A percentile compares a stretch with the other conserved stretches of the same genome.
Conservation (phyloP, 2,329 filamentous ascomycete genomes). For the Ophiostoma sp. region DNA sequence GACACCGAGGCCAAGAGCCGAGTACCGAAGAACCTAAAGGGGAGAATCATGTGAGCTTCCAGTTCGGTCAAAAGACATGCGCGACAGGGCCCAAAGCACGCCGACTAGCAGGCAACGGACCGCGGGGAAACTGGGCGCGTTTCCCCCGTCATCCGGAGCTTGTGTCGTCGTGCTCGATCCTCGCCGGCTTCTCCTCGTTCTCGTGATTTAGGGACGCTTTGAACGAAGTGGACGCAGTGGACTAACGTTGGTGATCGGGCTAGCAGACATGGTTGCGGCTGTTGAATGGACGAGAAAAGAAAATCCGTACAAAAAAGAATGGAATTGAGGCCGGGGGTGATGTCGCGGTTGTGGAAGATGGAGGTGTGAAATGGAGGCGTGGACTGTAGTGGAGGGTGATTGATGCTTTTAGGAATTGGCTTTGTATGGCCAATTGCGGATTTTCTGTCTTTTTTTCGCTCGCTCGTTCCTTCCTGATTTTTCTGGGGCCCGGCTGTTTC, state of each 20-base stretch:
- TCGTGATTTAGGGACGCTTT: background rate
- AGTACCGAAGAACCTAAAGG: slow-evolving; percentile 87
- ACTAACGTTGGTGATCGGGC: slow-evolving; percentile 35
- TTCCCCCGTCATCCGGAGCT: slow-evolving; percentile 8
- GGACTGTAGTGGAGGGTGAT: slow-evolving; percentile 5
- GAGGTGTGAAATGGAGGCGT: slow-evolving; percentile 10
- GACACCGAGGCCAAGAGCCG: slow-evolving; percentile 82
- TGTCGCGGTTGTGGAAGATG: slow-evolving; percentile 11
- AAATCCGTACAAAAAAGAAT: slow-evolving; percentile 5
- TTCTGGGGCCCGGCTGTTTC: slow-evolving; percentile 15
- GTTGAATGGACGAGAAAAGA: slow-evolving; percentile 7
- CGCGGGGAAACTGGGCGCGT: background rate
- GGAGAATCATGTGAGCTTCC: slow-evolving; percentile 1
- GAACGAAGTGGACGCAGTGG: background rate
- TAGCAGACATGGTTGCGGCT: slow-evolving; percentile 31
- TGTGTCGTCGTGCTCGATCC: background rate
- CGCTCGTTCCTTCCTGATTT: slow-evolving; percentile 14
- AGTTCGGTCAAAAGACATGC: background rate
- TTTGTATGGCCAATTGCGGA: slow-evolving; percentile 20
- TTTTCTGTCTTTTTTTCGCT: slow-evolving; percentile 22
- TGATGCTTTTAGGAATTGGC: slow-evolving; percentile 14
- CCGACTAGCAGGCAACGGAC: background rate
- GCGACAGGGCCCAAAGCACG: too few relatives aligned
- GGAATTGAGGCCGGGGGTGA: slow-evolving; percentile 16
- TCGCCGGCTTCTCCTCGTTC: background rate